These are phyloP conservation scores for Boletellus sp. DNA, from an alignment of 768 basidiomycete genomes.

Conservation along the genomic window DNA sequence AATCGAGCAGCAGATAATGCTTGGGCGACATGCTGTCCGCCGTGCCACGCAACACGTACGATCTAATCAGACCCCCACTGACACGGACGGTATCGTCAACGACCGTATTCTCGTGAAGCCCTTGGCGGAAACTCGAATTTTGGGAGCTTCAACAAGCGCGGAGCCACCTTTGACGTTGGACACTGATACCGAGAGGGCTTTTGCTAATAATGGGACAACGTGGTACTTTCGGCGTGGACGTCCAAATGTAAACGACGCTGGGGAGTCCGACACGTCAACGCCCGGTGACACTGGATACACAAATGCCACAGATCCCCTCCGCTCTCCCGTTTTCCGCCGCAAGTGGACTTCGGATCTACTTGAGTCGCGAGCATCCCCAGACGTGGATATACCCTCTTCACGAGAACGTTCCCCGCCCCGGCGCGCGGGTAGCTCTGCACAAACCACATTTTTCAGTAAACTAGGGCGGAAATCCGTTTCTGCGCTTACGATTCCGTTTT, in stretches of 20 bases:
- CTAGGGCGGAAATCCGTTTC: slow-evolving; percentile 46
- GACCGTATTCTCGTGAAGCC: slow-evolving; percentile 21
- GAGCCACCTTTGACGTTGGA: slow-evolving; percentile 69
- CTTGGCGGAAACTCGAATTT: slow-evolving; percentile 18
- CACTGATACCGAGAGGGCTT: slow-evolving; percentile 74
- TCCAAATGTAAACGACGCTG: slow-evolving; percentile 19
- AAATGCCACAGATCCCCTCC: slow-evolving; percentile 35
- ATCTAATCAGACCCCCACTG: slow-evolving; percentile 18
- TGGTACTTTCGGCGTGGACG: slow-evolving; percentile 54
- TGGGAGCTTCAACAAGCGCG: slow-evolving; percentile 30
- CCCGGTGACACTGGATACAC: slow-evolving; percentile 29
- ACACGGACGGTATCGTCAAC: slow-evolving; percentile 22
- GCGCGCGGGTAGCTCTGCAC: slow-evolving; percentile 12
- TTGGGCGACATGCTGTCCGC: slow-evolving; percentile 73
- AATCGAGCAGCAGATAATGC: slow-evolving; percentile 77
- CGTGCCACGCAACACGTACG: slow-evolving; percentile 43
- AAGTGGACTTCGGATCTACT: slow-evolving; percentile 48
- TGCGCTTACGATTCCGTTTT: slow-evolving; percentile 38
- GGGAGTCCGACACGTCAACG: slow-evolving; percentile 33
- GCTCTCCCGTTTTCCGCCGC: slow-evolving; percentile 41
- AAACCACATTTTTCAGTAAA: slow-evolving; percentile 39
- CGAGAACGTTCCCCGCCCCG: slow-evolving; percentile 5
- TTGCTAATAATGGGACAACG: slow-evolving; percentile 47
- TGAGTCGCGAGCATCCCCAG: slow-evolving; percentile 26
- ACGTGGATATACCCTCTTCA: slow-evolving; percentile 12